Conservation (phyloP, 2,329 filamentous ascomycete species). For the Colletotrichum kahawae region DNA sequence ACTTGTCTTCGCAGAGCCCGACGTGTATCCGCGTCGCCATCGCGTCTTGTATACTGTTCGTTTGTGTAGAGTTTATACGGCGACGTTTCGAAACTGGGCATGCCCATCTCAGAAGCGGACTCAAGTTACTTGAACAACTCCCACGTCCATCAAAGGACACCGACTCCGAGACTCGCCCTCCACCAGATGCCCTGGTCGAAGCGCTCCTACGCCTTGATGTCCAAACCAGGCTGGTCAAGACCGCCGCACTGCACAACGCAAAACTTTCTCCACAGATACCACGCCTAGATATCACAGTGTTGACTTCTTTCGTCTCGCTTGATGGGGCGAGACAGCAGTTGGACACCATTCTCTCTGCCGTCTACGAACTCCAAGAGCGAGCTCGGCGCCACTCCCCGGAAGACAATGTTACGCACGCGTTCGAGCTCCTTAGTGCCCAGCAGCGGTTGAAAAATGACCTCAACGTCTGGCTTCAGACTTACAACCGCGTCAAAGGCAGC, state of each 20-base stretch:
- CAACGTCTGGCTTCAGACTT: conserved; percentile 27
- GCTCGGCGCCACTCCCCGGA: background rate
- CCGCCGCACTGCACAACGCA: background rate
- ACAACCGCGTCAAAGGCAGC: conserved; percentile 26
- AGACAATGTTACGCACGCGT: background rate
- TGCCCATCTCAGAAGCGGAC: conserved; percentile 47
- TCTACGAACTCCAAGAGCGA: background rate
- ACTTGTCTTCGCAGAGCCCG: conserved; percentile 29
- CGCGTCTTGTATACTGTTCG: conserved; percentile 41
- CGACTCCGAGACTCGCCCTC: conserved; percentile 1
- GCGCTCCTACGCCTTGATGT: conserved; percentile 39
- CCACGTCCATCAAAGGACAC: background rate
- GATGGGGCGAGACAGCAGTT: conserved; percentile 6
- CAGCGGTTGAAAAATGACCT: conserved; percentile 4
- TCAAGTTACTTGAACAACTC: conserved; percentile 38
- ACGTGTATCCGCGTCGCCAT: conserved; percentile 40
- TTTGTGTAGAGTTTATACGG: conserved; percentile 36
- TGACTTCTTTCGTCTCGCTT: background rate
- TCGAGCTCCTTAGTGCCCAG: background rate
- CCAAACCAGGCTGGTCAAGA: conserved; percentile 28
- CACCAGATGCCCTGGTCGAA: conserved; percentile 49
- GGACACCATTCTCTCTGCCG: background rate
- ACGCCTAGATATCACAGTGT: background rate
- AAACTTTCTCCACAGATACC: background rate
- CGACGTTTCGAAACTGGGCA: conserved; percentile 41